A percentile compares a stretch with the other conserved stretches of the same genome.
These are phyloP conservation scores for Helichrysum umbraculigerum DNA, from an alignment of 129 eudicot species.

Conservation along the genomic window DNA sequence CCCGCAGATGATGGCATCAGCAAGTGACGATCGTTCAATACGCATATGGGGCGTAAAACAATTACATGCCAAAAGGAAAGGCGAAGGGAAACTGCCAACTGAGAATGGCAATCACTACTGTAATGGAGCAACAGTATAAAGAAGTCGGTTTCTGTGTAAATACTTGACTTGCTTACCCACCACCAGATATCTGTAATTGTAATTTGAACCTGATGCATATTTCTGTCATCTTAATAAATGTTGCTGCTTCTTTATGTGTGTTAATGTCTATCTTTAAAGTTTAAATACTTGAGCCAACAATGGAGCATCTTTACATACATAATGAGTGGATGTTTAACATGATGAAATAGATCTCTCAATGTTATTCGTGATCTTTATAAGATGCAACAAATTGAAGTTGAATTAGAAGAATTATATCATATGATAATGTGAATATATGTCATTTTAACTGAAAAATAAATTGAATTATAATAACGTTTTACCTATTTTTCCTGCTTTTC, in stretches of 20 bases:
- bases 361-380: no score
- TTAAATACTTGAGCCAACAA: neutral
- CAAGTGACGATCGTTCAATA: conserved; percentile 86
- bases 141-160: conserved; percentile 29
- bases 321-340: neutral
- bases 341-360: neutral
- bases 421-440: no score
- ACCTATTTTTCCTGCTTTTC: no score
- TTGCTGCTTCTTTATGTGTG: conserved; percentile 28
- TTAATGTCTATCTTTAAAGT: conserved; percentile 2
- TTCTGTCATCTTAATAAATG: conserved; percentile 28
- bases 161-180: conserved; percentile 31
- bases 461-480: no score
- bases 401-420: no score
- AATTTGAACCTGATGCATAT: conserved; percentile 32
- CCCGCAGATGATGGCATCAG: conserved; percentile 94
- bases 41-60: conserved; percentile 84
- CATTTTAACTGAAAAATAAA: no score
- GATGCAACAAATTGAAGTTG: no score
- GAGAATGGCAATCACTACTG: conserved; percentile 54
- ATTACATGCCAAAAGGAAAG: conserved; percentile 44
- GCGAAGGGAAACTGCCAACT: conserved; percentile 22
- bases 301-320: neutral
- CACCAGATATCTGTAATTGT: conserved; percentile 38
- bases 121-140: conserved; percentile 53